phyloP scores from a whole-genome alignment of 1,284 basidiomycete genomes.

The Irpex sp. region DNA sequence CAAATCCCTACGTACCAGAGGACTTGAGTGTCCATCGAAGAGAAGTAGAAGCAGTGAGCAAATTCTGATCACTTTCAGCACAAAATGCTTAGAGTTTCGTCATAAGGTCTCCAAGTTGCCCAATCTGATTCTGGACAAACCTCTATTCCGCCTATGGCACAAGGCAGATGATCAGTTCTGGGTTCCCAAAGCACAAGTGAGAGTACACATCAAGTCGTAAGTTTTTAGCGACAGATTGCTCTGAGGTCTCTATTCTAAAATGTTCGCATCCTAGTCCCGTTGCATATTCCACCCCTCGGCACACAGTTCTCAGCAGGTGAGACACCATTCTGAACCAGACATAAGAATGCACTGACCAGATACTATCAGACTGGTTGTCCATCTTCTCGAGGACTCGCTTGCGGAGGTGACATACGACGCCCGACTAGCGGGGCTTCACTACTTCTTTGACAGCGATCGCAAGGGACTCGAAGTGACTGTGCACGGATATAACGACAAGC shows the following conservation, averaged over 20 bases:
- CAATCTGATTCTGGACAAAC: constrained; percentile 15
- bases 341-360: constrained; percentile 32
- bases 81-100: neutral
- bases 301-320: constrained; percentile 24
- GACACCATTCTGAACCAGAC: neutral
- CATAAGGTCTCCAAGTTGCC: constrained; percentile 21
- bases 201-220: constrained; percentile 23
- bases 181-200: constrained; percentile 26
- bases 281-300: constrained; percentile 24
- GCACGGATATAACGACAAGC: constrained; percentile 68
- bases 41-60: constrained; percentile 35
- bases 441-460: constrained; percentile 43
- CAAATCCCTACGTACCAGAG: constrained; percentile 56
- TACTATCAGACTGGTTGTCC: constrained; percentile 27
- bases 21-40: constrained; percentile 49
- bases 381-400: constrained; percentile 30
- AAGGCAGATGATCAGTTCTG: constrained; percentile 32
- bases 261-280: constrained; percentile 15
- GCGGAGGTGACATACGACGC: constrained; percentile 54
- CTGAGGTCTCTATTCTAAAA: neutral
- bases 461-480: constrained; percentile 43
- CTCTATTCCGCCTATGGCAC: constrained; percentile 23
- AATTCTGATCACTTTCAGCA: neutral
- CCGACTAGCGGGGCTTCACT: constrained; percentile 59
- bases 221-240: neutral